Evolutionary conservation across 495 filamentous ascomycete species (phyloP).

Genomic region (Astrothelium subdiscretum): DNA sequence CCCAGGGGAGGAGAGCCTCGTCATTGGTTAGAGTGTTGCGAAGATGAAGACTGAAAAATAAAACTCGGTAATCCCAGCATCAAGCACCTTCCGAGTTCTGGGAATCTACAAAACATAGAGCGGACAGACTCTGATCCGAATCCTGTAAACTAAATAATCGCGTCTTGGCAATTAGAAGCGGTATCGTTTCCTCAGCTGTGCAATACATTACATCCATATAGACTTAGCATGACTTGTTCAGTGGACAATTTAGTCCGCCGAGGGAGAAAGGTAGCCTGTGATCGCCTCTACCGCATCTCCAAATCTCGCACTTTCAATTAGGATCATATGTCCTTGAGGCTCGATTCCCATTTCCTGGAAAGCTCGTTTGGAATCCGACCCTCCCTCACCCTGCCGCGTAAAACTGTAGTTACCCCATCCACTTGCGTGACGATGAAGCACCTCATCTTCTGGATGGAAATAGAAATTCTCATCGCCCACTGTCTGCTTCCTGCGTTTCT

Average conservation of each 20-base stretch:
- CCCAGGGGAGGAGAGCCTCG: slow-evolving; percentile 27
- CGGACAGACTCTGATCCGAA: not conserved
- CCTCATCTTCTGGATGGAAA: slow-evolving; percentile 97
- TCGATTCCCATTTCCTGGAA: slow-evolving; percentile 90
- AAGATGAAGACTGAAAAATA: not conserved
- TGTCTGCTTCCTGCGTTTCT: slow-evolving; percentile 65
- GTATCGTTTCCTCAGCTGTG: not conserved
- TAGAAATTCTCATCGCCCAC: slow-evolving; percentile 49
- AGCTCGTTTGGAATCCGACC: slow-evolving; percentile 77
- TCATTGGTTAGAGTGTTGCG: slow-evolving; percentile 29
- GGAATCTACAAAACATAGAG: not conserved
- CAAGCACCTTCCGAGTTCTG: not conserved
- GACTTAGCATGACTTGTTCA: not conserved
- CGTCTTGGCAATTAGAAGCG: slow-evolving; percentile 1
- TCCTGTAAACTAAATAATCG: not conserved
- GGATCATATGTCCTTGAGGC: slow-evolving; percentile 49
- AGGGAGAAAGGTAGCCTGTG: not conserved
- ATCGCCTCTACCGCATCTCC: slow-evolving; percentile 40
- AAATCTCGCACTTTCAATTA: slow-evolving; percentile 33
- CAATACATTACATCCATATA: not conserved
- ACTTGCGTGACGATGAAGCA: slow-evolving; percentile 60
- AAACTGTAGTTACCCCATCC: slow-evolving; percentile 60
- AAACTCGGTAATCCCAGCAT: not conserved
- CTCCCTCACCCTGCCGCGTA: slow-evolving; percentile 61
- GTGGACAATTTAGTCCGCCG: not conserved